phyloP scores from a whole-genome alignment of 805 yeast species.

The Sugiyamaella valdiviana region DNA sequence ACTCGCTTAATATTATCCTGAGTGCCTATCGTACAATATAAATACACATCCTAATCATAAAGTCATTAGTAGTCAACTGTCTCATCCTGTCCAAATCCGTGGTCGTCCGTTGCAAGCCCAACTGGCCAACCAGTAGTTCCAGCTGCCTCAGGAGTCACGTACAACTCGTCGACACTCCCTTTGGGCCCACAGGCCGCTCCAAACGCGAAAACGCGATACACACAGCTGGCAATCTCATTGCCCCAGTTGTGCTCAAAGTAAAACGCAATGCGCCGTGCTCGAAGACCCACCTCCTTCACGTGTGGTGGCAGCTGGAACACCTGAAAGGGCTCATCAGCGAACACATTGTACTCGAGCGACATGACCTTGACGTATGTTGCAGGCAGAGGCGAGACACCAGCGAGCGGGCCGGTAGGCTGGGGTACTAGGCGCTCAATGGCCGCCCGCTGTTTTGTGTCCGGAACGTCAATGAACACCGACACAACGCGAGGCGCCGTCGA shows the following conservation, averaged over 20 bases:
- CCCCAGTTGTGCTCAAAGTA: slow-evolving; percentile 31
- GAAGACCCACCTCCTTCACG: slow-evolving; percentile 8
- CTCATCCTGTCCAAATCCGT: slow-evolving; percentile 7
- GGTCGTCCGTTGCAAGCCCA: neutral
- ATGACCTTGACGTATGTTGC: slow-evolving; percentile 19
- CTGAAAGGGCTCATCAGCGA: slow-evolving; percentile 19
- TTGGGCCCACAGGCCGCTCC: slow-evolving; percentile 14
- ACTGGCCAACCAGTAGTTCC: neutral
- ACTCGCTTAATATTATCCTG: neutral
- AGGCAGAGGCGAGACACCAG: slow-evolving; percentile 5
- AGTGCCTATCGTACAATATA: neutral
- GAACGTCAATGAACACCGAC: slow-evolving; percentile 26
- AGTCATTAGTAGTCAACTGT: neutral
- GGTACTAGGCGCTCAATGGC: neutral
- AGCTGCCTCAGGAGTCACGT: neutral
- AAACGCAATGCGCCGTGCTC: slow-evolving; percentile 21
- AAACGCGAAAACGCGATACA: slow-evolving; percentile 28
- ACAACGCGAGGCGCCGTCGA: slow-evolving; percentile 27
- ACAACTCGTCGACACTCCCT: neutral
- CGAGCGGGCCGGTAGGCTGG: neutral
- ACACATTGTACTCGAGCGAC: slow-evolving; percentile 20
- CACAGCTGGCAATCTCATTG: slow-evolving; percentile 26
- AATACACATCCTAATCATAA: neutral
- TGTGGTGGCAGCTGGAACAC: slow-evolving; percentile 19
- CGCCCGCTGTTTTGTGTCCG: slow-evolving; percentile 4